Base-by-base conservation (phyloP, 1,284 basidiomycete genomes). In the Tilletia setariae region DNA sequence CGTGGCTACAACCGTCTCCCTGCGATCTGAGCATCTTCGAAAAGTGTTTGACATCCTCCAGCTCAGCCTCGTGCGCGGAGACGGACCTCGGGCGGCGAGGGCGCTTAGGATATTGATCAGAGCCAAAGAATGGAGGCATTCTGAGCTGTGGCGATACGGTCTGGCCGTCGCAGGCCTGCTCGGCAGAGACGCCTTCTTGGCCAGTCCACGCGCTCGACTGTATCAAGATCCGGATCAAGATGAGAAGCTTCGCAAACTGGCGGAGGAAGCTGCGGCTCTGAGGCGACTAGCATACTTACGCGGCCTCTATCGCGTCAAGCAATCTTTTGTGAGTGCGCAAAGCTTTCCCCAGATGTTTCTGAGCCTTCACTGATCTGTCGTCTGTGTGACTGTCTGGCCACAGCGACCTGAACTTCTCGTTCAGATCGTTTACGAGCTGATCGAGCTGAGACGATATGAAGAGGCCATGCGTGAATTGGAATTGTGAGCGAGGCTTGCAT, bases 351-450 rank as follows among this genome's bases (percentile, higher is more conserved):
- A 40, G 11, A 19, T 49, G 6, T 49, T 49, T 4, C 4, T 3
- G 46, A 49, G 7, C 19, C 4, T 4, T n/a, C 16, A 16, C 46
- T 49, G 46, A 49, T 49, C 19, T 16, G 19, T 6, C 4, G 7
- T 23, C 21, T 49, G 7, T 49, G 9, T 19, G 9, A 40, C 35
- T 40, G 35, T 4, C 35, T 40, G 35, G 11, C 35, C 4, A 25
- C 56, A 61, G 56, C 28, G 56, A 61, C 8, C 56, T n/a, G 28
- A 47, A 15, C 16, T 65, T 30, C 47, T 65, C 2, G 46, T 53
- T 16, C 46, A 65, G 28, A 47, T 65, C 35, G 47, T 53, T 47
- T 49, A 28, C 46, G 64, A 65, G 21, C 64, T 65, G 46, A 65
- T 65, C 64, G 28, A 30, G 30, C 23, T 49, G n/a, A 53, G 21